These are phyloP conservation scores for Paxillus involutus DNA, from an alignment of 768 basidiomycete genomes.

Conservation along the genomic window DNA sequence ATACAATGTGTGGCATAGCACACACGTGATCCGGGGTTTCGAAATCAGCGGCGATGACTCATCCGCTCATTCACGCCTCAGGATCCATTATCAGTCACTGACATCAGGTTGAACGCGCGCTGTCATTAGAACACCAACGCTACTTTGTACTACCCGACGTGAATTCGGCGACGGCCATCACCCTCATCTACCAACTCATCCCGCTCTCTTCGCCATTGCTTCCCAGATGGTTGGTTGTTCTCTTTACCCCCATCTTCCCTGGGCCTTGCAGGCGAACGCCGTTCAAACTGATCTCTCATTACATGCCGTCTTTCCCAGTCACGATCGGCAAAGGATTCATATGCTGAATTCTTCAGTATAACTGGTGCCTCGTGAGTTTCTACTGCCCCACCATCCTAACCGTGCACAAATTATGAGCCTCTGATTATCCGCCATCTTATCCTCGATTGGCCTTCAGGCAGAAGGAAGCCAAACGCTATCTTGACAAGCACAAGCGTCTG, in stretches of 20 bases:
- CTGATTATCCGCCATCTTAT: background rate
- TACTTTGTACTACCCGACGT: background rate
- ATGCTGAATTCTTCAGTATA: slow-evolving; percentile 60
- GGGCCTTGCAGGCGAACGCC: background rate
- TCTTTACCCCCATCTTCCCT: background rate
- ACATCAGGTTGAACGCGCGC: background rate
- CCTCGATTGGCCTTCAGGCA: slow-evolving; percentile 20
- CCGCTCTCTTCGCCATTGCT: background rate
- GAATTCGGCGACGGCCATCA: background rate
- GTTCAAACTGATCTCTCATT: background rate
- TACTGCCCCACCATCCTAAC: background rate
- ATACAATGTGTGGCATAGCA: too few species aligned
- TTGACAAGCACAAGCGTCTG: slow-evolving; percentile 68
- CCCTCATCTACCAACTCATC: background rate
- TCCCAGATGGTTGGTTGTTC: slow-evolving; percentile 24
- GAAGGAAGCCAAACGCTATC: slow-evolving; percentile 63
- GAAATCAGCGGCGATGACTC: slow-evolving; percentile 18
- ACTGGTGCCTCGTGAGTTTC: slow-evolving; percentile 70
- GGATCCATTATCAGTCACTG: background rate
- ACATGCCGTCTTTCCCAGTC: slow-evolving; percentile 18
- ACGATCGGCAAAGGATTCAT: slow-evolving; percentile 38
- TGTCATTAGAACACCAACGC: background rate
- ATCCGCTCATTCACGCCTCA: slow-evolving; percentile 14
- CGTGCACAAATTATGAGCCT: background rate
- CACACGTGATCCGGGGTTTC: slow-evolving; percentile 22